Evolutionary conservation across 1,139 yeast species (phyloP).

Genomic region (Geotrichum restrictum): DNA sequence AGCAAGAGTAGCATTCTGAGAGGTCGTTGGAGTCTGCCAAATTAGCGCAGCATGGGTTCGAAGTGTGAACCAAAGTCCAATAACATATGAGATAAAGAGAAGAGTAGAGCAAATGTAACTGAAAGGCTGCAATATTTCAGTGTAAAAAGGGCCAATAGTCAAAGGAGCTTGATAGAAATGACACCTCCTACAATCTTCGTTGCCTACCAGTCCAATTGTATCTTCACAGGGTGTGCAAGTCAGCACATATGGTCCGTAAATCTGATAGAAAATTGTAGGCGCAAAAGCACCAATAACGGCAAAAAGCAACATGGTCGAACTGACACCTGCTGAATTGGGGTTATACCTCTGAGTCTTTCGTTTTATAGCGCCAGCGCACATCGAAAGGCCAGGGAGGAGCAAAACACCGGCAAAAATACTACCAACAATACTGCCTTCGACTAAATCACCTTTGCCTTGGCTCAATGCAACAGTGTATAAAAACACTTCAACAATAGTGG

Average conservation of each 20-base stretch:
- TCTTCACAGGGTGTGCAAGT: conserved; percentile 54
- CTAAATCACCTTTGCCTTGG: conserved; percentile 81
- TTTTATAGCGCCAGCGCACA: conserved; percentile 94
- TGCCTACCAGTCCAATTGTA: conserved; percentile 12
- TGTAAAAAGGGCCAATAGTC: conserved; percentile 55
- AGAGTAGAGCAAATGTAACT: conserved; percentile 75
- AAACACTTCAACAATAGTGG: conserved; percentile 90
- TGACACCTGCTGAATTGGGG: conserved; percentile 95
- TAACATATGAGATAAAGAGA: conserved; percentile 77
- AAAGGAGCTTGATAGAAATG: conserved; percentile 76
- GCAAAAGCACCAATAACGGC: conserved; percentile 91
- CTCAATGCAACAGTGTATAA: conserved; percentile 85
- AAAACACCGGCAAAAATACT: conserved; percentile 89
- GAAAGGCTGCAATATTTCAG: conserved; percentile 69
- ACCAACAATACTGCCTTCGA: conserved; percentile 97
- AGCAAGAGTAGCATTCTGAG: conserved; percentile 29
- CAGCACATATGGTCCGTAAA: conserved; percentile 83
- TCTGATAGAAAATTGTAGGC: conserved; percentile 85
- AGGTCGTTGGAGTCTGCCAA: conserved; percentile 69
- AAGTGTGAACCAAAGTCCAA: conserved; percentile 88
- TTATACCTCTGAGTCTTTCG: conserved; percentile 92
- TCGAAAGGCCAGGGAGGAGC: conserved; percentile 85
- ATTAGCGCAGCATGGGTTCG: conserved; percentile 95
- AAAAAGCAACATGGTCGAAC: conserved; percentile 89
- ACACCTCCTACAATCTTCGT: conserved; percentile 59